Evolutionary conservation across 1,284 basidiomycete species (phyloP), one percentile per base, ranked within the genome.

Genomic region (Rhodofomes roseus): DNA sequence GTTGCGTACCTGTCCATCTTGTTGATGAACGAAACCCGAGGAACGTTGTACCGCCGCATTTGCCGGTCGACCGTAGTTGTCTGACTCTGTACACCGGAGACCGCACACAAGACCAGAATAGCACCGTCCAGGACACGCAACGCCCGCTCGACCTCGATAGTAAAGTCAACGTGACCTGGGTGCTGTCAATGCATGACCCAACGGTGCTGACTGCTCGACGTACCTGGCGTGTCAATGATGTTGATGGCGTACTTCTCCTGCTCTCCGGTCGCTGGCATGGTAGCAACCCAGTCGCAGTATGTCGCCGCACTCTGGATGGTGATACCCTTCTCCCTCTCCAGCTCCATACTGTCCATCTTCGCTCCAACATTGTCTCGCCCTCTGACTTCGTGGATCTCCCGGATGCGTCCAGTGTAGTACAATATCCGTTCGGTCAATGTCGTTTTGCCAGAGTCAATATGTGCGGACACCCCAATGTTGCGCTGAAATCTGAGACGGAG

Each of bases 281-380:
- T 84, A 0, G 93, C 85, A 54, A 90, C 83, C 97, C 97, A 99
- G 74, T 97, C 95, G 70, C 95, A 97, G 76, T 96, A 99, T 0
- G 97, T 99, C 1, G 97, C 97, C 4, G 97, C 96, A 69, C 92
- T 95, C 77, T 99, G 96, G 66, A 99, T 99, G 31, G 97, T 99
- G 71, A 99, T 99, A 53, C 96, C 97, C 78, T 99, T 99, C 77
- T 99, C 97, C 54, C 96, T 83, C 75, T 99, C 97, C 8, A 99
- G 82, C 68, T 99, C 97, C 96, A 99, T 99, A 70, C 90, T 93
- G 77, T 99, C 96, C 97, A 99, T 99, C 81, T 99, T 99, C 25
- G 96, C 97, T 54, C 96, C 97, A 25, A 99, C 95, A 55, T 90
- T 89, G 74, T 99, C 96, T 58, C 92, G 84, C 43, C 97, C 97